Conservation (phyloP, 2,329 filamentous ascomycete species). For the Trichoderma hamatum region DNA sequence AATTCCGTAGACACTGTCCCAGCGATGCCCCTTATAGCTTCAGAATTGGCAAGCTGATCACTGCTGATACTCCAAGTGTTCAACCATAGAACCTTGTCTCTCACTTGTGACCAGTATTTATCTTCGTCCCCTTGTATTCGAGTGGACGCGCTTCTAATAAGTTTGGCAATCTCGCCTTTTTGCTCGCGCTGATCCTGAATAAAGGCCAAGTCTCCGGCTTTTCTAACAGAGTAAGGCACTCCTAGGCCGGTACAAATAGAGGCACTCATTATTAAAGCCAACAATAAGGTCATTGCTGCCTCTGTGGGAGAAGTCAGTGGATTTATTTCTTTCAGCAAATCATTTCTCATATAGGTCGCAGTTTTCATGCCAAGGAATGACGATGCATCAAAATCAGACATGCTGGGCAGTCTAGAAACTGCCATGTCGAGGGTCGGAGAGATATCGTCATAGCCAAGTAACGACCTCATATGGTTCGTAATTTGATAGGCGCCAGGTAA, state of each 20-base stretch:
- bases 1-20: slow-evolving; percentile 62
- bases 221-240: slow-evolving; percentile 53
- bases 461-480: slow-evolving; percentile 54
- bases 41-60: slow-evolving; percentile 26
- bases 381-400: slow-evolving; percentile 39
- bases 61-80: slow-evolving; percentile 65
- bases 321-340: slow-evolving; percentile 63
- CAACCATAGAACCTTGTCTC: slow-evolving; percentile 72
- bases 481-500: slow-evolving; percentile 64
- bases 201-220: slow-evolving; percentile 65
- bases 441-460: slow-evolving; percentile 59
- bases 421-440: slow-evolving; percentile 4
- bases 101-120: slow-evolving; percentile 62
- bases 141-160: slow-evolving; percentile 57
- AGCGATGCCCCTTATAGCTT: slow-evolving; percentile 62
- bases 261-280: slow-evolving; percentile 65
- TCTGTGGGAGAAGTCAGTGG: slow-evolving; percentile 63
- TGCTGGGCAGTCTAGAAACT: slow-evolving; percentile 33
- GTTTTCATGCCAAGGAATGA: slow-evolving; percentile 34
- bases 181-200: slow-evolving; percentile 67
- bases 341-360: slow-evolving; percentile 40
- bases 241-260: slow-evolving; percentile 58
- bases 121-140: slow-evolving; percentile 63
- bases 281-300: slow-evolving; percentile 60
- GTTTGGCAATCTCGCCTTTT: slow-evolving; percentile 57